phyloP scores from a whole-genome alignment of 768 basidiomycete species.

The Lactarius indigo region DNA sequence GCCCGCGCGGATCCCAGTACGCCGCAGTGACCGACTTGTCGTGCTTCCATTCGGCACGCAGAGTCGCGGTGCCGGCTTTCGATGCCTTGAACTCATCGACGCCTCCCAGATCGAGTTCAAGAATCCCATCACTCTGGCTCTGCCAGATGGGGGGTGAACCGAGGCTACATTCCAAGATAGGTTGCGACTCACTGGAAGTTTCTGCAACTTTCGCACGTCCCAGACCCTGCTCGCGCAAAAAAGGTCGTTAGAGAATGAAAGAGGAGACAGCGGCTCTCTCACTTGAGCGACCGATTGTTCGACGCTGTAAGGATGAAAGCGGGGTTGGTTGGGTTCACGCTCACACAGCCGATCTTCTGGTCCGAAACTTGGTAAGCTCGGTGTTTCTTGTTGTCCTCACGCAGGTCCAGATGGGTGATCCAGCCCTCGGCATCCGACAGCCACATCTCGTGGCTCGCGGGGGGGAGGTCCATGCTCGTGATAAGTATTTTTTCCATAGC shows the following conservation, averaged over 20 bases:
- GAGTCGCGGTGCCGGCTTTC: conserved; percentile 47
- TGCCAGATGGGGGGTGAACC: conserved; percentile 22
- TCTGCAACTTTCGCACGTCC: conserved; percentile 67
- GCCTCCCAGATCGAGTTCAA: conserved; percentile 39
- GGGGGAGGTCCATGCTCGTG: conserved; percentile 65
- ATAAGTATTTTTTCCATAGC: conserved; percentile 59
- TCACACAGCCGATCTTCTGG: conserved; percentile 74
- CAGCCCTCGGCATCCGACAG: conserved; percentile 72
- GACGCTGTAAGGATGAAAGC: conserved; percentile 71
- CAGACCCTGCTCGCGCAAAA: conserved; percentile 53
- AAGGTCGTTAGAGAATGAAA: neutral
- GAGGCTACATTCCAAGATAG: conserved; percentile 28
- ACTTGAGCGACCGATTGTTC: conserved; percentile 72
- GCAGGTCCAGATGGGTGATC: conserved; percentile 71
- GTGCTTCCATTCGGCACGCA: conserved; percentile 67
- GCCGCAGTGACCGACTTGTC: conserved; percentile 78
- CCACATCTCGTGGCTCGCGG: conserved; percentile 78
- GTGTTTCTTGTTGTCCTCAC: conserved; percentile 51
- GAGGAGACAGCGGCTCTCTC: conserved; percentile 25
- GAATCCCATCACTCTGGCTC: conserved; percentile 21
- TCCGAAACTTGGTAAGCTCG: conserved; percentile 64
- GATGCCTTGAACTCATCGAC: conserved; percentile 51
- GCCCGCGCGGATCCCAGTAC: conserved; percentile 81
- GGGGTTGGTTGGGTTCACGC: conserved; percentile 68
- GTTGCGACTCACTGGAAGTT: conserved; percentile 34